Conservation (phyloP, 2,329 filamentous ascomycete genomes). For the Ophiocordyceps camponoti-leonardi region DNA sequence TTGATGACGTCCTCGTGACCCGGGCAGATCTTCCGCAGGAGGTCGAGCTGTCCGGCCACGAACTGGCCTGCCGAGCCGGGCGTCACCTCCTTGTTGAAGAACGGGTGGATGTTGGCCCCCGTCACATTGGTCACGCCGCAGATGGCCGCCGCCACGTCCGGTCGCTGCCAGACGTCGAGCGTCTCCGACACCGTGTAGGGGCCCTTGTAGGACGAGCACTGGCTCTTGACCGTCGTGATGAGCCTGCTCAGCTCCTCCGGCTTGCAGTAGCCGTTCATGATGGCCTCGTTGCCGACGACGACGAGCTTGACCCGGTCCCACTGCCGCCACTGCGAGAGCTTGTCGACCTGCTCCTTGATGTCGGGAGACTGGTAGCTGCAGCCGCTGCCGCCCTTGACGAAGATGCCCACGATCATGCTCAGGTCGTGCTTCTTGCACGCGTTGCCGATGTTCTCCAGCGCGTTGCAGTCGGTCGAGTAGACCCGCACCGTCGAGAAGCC, state of each 20-base stretch:
- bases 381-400: constrained; percentile 51
- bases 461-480: constrained; percentile 85
- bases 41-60: constrained; percentile 52
- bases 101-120: constrained; percentile 80
- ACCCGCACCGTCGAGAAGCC: constrained; percentile 61
- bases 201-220: constrained; percentile 59
- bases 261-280: constrained; percentile 56
- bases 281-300: constrained; percentile 79
- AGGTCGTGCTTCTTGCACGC: constrained; percentile 51
- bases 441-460: constrained; percentile 56
- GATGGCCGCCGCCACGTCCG: constrained; percentile 37
- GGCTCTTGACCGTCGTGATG: constrained; percentile 46
- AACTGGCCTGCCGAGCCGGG: constrained; percentile 58
- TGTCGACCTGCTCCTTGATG: constrained; percentile 55
- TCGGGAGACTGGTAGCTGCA: constrained; percentile 39
- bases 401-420: constrained; percentile 76
- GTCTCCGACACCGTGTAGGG: constrained; percentile 76
- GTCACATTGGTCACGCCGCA: constrained; percentile 64
- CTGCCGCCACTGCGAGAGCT: constrained; percentile 54
- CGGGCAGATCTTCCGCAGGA: constrained; percentile 53
- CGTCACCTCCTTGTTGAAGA: constrained; percentile 62
- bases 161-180: constrained; percentile 56
- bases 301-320: constrained; percentile 66
- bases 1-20: constrained; percentile 54
- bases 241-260: constrained; percentile 50